phyloP scores from a whole-genome alignment of 768 basidiomycete genomes.

The Boletus rufocinnamomeus region DNA sequence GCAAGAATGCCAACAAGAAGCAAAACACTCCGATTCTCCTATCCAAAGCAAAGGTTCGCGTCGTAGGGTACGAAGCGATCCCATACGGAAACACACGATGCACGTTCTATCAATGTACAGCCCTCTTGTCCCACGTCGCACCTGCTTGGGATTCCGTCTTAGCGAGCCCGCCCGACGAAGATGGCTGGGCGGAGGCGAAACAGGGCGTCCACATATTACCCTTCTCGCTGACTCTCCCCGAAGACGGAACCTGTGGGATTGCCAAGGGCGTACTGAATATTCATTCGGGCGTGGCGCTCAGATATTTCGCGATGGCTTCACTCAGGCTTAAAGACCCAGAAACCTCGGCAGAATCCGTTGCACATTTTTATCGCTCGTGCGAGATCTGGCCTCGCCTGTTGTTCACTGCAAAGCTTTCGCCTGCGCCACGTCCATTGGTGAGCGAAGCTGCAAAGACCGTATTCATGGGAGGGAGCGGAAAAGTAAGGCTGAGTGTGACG shows the following conservation, averaged over 20 bases:
- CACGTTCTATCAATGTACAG: constrained; percentile 80
- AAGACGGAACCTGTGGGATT: constrained; percentile 49
- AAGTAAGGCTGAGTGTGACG: constrained; percentile 63
- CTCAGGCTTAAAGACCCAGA: constrained; percentile 71
- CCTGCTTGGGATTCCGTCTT: constrained; percentile 46
- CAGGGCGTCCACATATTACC: constrained; percentile 72
- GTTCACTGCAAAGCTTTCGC: constrained; percentile 57
- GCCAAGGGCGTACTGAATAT: constrained; percentile 60
- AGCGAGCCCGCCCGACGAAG: constrained; percentile 48
- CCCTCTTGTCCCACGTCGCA: constrained; percentile 51
- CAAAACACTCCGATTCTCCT: constrained; percentile 55
- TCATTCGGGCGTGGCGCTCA: constrained; percentile 62
- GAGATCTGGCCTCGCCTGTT: constrained; percentile 78
- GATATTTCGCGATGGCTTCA: constrained; percentile 81
- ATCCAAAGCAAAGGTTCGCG: constrained; percentile 73
- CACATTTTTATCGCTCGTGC: constrained; percentile 87
- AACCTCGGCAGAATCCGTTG: constrained; percentile 66
- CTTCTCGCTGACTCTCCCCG: constrained; percentile 69
- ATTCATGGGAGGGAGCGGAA: constrained; percentile 63
- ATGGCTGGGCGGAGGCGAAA: constrained; percentile 62
- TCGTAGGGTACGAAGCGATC: constrained; percentile 83
- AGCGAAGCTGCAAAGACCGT: constrained; percentile 55
- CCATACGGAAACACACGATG: constrained; percentile 58
- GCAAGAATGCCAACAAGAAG: constrained; percentile 54
- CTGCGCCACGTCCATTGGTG: constrained; percentile 59